Evolutionary conservation across 192 early-diverging fungal species (phyloP).

Genomic region (Linnemannia hyalina): DNA sequence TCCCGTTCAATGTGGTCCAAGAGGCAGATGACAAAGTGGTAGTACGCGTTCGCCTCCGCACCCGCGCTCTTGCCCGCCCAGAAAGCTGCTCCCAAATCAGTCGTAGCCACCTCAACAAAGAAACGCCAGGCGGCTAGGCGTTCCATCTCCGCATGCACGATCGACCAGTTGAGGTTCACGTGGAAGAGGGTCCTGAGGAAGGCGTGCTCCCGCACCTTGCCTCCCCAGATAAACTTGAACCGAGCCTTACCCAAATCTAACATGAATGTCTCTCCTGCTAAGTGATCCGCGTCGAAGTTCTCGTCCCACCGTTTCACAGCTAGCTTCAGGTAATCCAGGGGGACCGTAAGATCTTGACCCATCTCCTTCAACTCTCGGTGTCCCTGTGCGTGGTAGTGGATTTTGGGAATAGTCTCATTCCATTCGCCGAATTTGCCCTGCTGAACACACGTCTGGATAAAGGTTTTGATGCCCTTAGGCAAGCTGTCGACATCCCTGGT

Average conservation of each 20-base stretch:
- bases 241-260: conserved; percentile 35
- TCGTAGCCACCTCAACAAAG: conserved; percentile 40
- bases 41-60: conserved; percentile 15
- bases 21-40: conserved; percentile 31
- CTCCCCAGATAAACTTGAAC: conserved; percentile 38
- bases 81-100: conserved; percentile 26
- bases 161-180: conserved; percentile 49
- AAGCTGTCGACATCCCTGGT: conserved; percentile 15
- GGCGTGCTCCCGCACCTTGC: conserved; percentile 16
- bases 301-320: conserved; percentile 47
- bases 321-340: conserved; percentile 39
- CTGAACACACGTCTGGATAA: conserved; percentile 16
- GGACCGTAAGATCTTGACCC: neutral
- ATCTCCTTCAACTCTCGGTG: conserved; percentile 32
- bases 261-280: conserved; percentile 50
- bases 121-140: conserved; percentile 49
- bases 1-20: conserved; percentile 43
- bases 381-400: conserved; percentile 35
- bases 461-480: conserved; percentile 38
- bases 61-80: conserved; percentile 23
- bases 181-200: conserved; percentile 36
- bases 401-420: conserved; percentile 37
- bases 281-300: conserved; percentile 30
- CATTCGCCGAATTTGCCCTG: conserved; percentile 33
- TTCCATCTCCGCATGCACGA: conserved; percentile 46